Evolutionary conservation across 2,329 filamentous ascomycete genomes (phyloP), one percentile per base, ranked within the genome.

Genomic region (Calonectria crousiana): DNA sequence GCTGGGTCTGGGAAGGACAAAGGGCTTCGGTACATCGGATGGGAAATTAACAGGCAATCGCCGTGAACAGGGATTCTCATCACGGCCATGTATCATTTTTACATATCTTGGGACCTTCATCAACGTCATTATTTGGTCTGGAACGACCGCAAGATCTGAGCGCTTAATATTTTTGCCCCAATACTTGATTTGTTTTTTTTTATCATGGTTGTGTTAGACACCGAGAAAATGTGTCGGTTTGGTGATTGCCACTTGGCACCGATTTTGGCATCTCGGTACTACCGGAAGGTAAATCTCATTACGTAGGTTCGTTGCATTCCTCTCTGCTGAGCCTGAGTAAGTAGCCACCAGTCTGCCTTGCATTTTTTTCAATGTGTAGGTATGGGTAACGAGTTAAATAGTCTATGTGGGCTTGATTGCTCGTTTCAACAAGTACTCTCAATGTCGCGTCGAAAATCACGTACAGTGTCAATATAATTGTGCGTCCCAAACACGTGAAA

Each of bases 21-120:
- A 71, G 76, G 70, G 36, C 62, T 69, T 75, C 28, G 75, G 78
- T 71, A 79, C 38, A 68, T 73, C 23, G 75, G 77, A 70, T 49
- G 68, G 76, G 71, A 79, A 73, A 74, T 72, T 58, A 67, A 66
- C 71, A 52, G 68, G 69, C 78, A 74, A 79, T 65, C 58, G 73
- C 73, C 77, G 68, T 74, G 72, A 73, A 80, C 74, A 72, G 56
- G 77, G 71, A 73, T 71, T 66, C 60, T 72, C 69, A 76, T 78
- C 77, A 74, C 75, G 74, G 75, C 74, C 47, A 67, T 77, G 76
- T 78, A 79, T 75, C 67, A 72, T 76, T 72, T 72, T 23, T 78
- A 69, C 75, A 73, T 73, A 71, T 74, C 71, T 69, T 14, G 44
- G 53, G 28, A 44, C 47, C 67, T 34, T 66, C 38, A 44, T 69